Percentiles rank a stretch among this genome's conserved stretches.
These are phyloP conservation scores for Alternaria gaisen DNA, from an alignment of 2,329 filamentous ascomycete species.

Conservation along the genomic window DNA sequence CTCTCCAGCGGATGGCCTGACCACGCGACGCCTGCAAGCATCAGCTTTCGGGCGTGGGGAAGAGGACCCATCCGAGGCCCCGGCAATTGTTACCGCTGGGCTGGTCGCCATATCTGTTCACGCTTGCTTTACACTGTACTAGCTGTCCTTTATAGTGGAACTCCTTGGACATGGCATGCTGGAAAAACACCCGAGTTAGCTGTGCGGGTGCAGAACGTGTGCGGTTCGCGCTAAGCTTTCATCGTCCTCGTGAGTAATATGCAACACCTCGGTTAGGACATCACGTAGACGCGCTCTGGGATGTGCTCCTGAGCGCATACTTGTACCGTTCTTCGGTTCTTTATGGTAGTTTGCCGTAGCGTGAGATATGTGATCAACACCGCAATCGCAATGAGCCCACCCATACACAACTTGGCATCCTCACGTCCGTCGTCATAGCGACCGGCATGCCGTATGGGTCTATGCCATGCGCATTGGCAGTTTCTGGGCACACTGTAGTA, in stretches of 20 bases:
- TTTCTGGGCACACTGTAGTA: conserved; percentile 1
- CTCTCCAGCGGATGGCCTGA: conserved; percentile 1
- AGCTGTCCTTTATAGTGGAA: conserved; percentile 3
- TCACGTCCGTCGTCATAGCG: conserved; percentile 18
- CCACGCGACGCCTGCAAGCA: conserved; percentile 18
- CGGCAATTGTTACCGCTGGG: conserved; percentile 23
- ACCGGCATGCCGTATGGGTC: conserved; percentile 3
- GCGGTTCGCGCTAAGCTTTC: conserved; percentile 19
- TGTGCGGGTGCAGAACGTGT: neutral
- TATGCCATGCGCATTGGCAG: conserved; percentile 13
- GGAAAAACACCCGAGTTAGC: neutral
- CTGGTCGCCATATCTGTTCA: conserved; percentile 8
- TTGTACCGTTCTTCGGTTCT: neutral
- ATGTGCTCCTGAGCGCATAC: neutral
- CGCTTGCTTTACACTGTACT: neutral
- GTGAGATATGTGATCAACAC: neutral
- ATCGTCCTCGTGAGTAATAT: conserved; percentile 3
- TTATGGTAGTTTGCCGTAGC: neutral
- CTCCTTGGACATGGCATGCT: neutral
- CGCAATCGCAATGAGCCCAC: neutral
- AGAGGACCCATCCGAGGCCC: conserved; percentile 17
- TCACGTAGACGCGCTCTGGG: neutral
- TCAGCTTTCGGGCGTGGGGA: conserved; percentile 26
- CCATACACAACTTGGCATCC: neutral
- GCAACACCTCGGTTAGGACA: neutral